A percentile compares a stretch with the other conserved stretches of the same genome.
Evolutionary conservation across 2,329 filamentous ascomycete genomes (phyloP).

Genomic region (Cercospora sojina): DNA sequence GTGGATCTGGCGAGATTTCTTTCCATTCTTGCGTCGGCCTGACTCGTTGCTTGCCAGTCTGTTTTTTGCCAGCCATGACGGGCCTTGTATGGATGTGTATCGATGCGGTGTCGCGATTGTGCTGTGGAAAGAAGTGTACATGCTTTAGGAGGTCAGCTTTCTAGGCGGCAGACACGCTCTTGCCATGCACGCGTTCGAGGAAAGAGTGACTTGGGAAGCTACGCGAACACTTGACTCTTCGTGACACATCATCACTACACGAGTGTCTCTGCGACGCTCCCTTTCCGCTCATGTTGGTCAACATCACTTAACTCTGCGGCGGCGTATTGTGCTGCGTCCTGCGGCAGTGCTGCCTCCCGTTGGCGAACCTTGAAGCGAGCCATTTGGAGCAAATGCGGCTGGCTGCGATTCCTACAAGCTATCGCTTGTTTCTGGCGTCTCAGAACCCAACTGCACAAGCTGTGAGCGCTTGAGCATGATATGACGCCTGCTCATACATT

Average conservation of each 20-base stretch:
- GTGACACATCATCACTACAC: not conserved
- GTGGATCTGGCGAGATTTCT: not conserved
- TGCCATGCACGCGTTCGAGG: not conserved
- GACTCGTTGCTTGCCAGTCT: not conserved
- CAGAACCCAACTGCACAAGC: not conserved
- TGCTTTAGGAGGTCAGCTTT: not conserved
- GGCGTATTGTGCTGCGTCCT: not conserved
- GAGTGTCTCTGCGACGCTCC: not conserved
- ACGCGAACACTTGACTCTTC: not conserved
- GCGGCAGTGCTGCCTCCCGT: not conserved
- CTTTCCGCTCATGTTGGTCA: not conserved
- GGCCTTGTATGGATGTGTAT: not conserved
- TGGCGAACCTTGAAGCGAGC: not conserved
- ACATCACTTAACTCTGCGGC: not conserved
- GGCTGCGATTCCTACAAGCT: too few relatives aligned
- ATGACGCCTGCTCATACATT: not conserved
- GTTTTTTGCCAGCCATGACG: constrained; percentile 2
- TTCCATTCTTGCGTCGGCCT: not conserved
- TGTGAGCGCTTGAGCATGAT: not conserved
- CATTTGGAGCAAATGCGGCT: not conserved
- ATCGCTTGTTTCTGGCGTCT: not conserved
- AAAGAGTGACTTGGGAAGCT: not conserved
- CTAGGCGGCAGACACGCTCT: constrained; percentile 2
- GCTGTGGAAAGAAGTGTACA: not conserved
- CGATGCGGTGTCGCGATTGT: too few relatives aligned